Evolutionary conservation across 768 basidiomycete species (phyloP), one percentile per base, ranked within the genome.

Genomic region (Lactarius deliciosus): DNA sequence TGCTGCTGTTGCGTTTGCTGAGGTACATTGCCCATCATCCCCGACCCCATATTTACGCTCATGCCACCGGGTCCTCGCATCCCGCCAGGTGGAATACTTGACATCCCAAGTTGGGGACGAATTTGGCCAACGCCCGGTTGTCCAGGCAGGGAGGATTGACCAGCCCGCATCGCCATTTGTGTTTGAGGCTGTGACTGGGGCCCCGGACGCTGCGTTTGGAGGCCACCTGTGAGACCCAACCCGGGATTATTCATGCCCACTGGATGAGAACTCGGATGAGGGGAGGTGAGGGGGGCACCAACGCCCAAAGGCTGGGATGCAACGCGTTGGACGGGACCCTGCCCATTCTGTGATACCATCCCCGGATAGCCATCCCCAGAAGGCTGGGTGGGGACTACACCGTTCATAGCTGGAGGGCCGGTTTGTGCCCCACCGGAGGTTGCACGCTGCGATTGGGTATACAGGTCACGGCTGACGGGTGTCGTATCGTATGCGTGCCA

Each of bases 271-370:
- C 3, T 36, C 40, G 61, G 57, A 60, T 68, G 66, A 30, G 66
- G 57, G 36, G 57, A 40, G 4, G 66, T 16, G 58, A 64, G 61
- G 54, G 62, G 41, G 16, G 47, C 57, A 0, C 64, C 59, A 22
- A 55, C 57, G 32, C 38, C 25, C 6, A 54, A 53, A 5, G 85
- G 81, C 75, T 89, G 87, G 25, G 87, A 85, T 65, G 79, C 76
- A n/a, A 81, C 82, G 72, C 88, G 83, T 65, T 88, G 83, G 56
- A 82, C 59, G 43, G 62, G 41, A 53, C 47, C 61, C 41, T 57
- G 66, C 16, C 58, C 62, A 60, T 60, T 68, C 28, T 67, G 66
- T 18, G 57, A 30, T 22, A 18, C 32, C 6, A 67, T 47, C 56
- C 66, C 66, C 3, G 58, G n/a, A 36, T 68, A 68, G 22, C 57